A percentile compares a stretch with the other conserved stretches of the same genome.
Conservation (phyloP, 2,329 filamentous ascomycete species). For the Aureobasidium subglaciale region DNA sequence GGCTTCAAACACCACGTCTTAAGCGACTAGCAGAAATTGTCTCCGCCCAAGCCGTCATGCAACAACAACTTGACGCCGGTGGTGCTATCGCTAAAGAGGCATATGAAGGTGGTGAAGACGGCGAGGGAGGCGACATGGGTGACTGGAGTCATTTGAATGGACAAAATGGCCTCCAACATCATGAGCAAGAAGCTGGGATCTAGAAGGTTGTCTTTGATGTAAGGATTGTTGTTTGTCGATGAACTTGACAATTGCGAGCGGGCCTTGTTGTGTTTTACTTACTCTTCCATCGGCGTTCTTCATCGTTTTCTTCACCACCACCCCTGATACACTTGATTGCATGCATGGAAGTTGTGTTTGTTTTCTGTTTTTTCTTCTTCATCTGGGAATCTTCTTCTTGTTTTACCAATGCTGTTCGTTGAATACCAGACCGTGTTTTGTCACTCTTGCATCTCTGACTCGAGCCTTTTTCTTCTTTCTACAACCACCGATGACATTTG, state of each 20-base stretch:
- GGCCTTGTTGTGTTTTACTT: neutral
- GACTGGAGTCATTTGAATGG: slow-evolving; percentile 15
- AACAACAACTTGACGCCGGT: slow-evolving; percentile 40
- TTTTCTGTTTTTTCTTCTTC: neutral
- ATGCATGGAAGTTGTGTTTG: neutral
- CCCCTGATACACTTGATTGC: neutral
- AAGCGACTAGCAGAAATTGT: slow-evolving; percentile 98
- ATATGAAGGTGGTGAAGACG: slow-evolving; percentile 4
- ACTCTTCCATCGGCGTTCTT: no score
- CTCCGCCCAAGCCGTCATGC: slow-evolving; percentile 88
- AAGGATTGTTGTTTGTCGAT: slow-evolving; percentile 5
- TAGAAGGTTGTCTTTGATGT: slow-evolving; percentile 12
- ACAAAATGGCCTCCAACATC: slow-evolving; percentile 3
- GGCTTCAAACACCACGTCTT: slow-evolving; percentile 90
- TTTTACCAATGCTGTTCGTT: no score
- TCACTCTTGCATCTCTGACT: no score
- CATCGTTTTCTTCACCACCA: no score
- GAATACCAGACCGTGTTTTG: no score
- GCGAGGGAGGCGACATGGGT: slow-evolving; percentile 9
- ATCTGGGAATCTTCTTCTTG: no score
- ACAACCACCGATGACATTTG: no score
- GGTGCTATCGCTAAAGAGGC: slow-evolving; percentile 13
- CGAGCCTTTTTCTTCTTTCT: no score
- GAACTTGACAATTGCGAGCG: neutral
- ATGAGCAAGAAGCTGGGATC: slow-evolving; percentile 13